Conservation (phyloP, 495 filamentous ascomycete genomes). For the Xylaria castorea region DNA sequence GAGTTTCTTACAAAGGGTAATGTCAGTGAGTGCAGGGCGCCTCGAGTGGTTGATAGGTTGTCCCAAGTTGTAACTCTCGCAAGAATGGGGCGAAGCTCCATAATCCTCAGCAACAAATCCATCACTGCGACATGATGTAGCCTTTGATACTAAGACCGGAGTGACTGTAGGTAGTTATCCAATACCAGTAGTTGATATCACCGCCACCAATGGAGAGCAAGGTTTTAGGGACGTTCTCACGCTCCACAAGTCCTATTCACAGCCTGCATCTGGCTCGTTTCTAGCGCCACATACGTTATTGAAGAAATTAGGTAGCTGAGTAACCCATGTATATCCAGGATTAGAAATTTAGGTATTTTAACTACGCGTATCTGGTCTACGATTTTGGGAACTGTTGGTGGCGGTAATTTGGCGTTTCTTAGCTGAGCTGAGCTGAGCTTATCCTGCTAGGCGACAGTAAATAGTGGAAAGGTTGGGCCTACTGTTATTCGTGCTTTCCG, state of each 20-base stretch:
- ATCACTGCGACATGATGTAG: background rate
- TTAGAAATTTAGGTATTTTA: conserved; percentile 1
- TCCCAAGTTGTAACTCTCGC: background rate
- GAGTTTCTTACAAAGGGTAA: background rate
- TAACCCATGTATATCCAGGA: background rate
- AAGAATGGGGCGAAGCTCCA: background rate
- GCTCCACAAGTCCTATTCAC: conserved; percentile 6
- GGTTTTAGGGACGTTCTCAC: conserved; percentile 2
- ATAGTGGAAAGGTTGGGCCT: background rate
- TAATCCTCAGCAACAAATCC: background rate
- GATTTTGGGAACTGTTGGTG: background rate
- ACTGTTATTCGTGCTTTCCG: background rate
- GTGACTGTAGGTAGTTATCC: background rate
- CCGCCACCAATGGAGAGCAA: background rate
- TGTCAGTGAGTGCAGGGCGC: background rate
- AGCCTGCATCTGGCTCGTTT: conserved; percentile 14
- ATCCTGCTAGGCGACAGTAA: background rate
- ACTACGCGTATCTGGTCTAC: background rate
- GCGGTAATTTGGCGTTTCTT: background rate
- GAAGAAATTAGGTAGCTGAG: background rate
- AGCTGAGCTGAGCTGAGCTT: background rate
- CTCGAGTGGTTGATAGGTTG: background rate
- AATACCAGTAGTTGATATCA: background rate
- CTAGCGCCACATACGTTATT: conserved; percentile 7
- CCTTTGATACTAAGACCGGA: background rate